Percentiles rank a stretch among this genome's conserved stretches.
Conservation (phyloP, 495 filamentous ascomycete genomes). For the Tuber magnatum region DNA sequence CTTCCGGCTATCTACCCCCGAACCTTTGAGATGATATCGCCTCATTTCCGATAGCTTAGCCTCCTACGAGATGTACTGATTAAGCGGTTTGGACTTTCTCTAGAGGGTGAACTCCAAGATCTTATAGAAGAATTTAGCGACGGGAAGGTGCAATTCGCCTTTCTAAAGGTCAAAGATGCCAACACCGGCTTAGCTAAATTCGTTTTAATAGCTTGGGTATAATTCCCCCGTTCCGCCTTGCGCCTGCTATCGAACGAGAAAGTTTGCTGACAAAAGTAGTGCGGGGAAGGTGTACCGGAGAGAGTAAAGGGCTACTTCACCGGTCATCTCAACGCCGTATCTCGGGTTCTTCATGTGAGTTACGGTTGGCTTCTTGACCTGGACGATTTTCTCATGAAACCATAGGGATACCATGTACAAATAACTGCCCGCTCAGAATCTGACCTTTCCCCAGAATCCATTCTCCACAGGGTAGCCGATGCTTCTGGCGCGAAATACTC, state of each 20-base stretch:
- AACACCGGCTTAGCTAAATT: conserved; percentile 88
- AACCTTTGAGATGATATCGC: not conserved
- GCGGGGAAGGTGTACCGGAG: conserved; percentile 96
- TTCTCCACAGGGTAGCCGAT: conserved; percentile 90
- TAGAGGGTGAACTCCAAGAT: conserved; percentile 89
- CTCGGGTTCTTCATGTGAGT: conserved; percentile 76
- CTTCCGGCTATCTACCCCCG: conserved; percentile 17
- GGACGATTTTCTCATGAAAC: not conserved
- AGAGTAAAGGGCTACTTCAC: conserved; percentile 97
- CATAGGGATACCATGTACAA: conserved; percentile 88
- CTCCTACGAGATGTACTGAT: conserved; percentile 13
- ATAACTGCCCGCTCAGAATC: conserved; percentile 85
- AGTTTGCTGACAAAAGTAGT: conserved; percentile 44
- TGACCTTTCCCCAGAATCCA: conserved; percentile 77
- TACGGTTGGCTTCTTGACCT: conserved; percentile 6
- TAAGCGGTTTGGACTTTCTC: not conserved
- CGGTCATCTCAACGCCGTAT: conserved; percentile 78
- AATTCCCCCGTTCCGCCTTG: conserved; percentile 7
- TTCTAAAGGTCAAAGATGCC: conserved; percentile 89
- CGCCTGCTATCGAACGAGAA: no score
- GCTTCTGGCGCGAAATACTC: conserved; percentile 93
- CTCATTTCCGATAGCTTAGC: not conserved
- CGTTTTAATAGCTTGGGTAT: conserved; percentile 81
- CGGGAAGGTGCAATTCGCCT: conserved; percentile 92
- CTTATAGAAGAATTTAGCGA: conserved; percentile 98